Evolutionary conservation across 192 early-diverging fungal genomes (phyloP), one percentile per base, ranked within the genome.

Genomic region (Umbelopsis sp.): DNA sequence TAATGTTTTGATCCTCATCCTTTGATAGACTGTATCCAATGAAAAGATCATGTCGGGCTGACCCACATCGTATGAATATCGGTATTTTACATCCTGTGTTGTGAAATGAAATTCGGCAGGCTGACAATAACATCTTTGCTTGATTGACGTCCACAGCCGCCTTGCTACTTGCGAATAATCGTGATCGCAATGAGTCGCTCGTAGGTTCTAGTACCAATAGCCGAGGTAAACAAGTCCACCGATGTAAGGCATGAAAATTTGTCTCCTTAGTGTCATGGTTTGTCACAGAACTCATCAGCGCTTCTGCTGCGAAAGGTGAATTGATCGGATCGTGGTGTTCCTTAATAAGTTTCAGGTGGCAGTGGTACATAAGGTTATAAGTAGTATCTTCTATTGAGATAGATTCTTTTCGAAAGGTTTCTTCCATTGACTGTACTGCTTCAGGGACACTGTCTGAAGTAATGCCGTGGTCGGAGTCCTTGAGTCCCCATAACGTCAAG

Each of bases 81-180:
- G 77, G 69, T 25, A 76, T 49, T 1, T 45, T 84, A 75, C 91
- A 93, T 36, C 79, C 84, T 20, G 82, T 87, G 78, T 89, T 91
- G 45, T 86, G 85, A 45, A 89, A 82, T 0, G 90, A 89, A 54
- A 91, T 88, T 32, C 86, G 83, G 75, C 89, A 86, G n/a, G 90
- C 87, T 2, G 90, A 89, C 43, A 89, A 74, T 17, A 91, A 71
- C 0, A 83, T 47, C 54, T 91, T 91, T 16, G 90, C 86, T 21
- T 80, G 87, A 65, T 84, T 83, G 14, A 88, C 73, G 45, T 90
- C 89, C 25, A 90, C 77, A 31, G 77, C 88, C 47, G 78, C 71
- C 34, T 83, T 77, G 29, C 71, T 71, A 29, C 73, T 70, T 12
- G 75, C 69, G 29, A 77, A 68, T 45, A 74, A 34, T 50, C 72